phyloP scores from a whole-genome alignment of 2,329 filamentous ascomycete genomes.

The Clarireedia sp. region DNA sequence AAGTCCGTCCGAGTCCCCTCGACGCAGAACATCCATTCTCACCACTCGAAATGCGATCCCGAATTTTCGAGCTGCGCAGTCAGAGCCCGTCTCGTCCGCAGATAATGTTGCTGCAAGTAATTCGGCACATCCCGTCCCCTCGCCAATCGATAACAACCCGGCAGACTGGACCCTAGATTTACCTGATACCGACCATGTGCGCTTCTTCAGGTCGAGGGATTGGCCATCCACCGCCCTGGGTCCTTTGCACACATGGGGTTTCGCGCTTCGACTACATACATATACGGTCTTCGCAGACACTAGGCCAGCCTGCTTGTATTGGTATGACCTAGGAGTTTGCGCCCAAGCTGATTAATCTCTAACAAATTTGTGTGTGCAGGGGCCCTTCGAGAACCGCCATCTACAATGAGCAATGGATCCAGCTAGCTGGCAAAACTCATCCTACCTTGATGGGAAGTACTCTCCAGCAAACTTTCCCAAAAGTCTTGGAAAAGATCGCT shows the following conservation, averaged over 20 bases:
- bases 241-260: slow-evolving; percentile 16
- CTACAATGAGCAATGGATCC: slow-evolving; percentile 23
- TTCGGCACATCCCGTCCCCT: not conserved
- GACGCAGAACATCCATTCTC: too few relatives aligned
- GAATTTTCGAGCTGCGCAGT: too few relatives aligned
- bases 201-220: slow-evolving; percentile 18
- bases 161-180: slow-evolving; percentile 16
- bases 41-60: too few relatives aligned
- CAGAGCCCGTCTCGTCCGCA: too few relatives aligned
- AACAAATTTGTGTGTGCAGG: slow-evolving; percentile 11
- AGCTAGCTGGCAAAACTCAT: slow-evolving; percentile 20
- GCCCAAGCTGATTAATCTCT: not conserved
- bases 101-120: not conserved
- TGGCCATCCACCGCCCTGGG: slow-evolving; percentile 21
- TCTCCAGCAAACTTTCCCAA: slow-evolving; percentile 18
- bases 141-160: not conserved
- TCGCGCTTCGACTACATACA: slow-evolving; percentile 18
- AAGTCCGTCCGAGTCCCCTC: too few relatives aligned
- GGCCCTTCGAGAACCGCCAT: slow-evolving; percentile 20
- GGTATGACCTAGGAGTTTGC: slow-evolving; percentile 11
- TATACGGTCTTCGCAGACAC: slow-evolving; percentile 22
- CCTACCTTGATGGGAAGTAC: slow-evolving; percentile 19
- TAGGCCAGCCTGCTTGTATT: slow-evolving; percentile 18
- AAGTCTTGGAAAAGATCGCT: slow-evolving; percentile 15
- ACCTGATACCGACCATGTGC: slow-evolving; percentile 18